Evolutionary conservation across 2,329 filamentous ascomycete genomes (phyloP).

Genomic region (Tympanopsis confertula): DNA sequence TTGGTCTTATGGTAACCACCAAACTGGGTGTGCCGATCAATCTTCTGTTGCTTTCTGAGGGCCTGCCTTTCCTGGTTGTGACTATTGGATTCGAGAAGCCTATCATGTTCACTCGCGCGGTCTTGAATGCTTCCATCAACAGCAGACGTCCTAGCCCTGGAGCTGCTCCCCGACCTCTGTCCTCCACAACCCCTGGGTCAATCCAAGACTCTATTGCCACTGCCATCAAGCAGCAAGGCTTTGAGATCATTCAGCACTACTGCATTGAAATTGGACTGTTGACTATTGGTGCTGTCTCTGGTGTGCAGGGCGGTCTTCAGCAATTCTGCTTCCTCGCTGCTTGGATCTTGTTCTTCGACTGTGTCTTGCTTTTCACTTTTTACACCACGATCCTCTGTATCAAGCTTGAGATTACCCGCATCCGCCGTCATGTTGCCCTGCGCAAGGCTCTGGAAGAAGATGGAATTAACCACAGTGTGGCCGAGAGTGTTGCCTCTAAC

Average conservation of each 20-base stretch:
- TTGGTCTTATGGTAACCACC: slow-evolving; percentile 59
- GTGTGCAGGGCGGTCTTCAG: slow-evolving; percentile 61
- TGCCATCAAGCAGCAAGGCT: slow-evolving; percentile 59
- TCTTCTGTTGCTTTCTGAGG: slow-evolving; percentile 62
- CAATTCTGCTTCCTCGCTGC: slow-evolving; percentile 69
- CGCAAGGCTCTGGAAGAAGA: slow-evolving; percentile 68
- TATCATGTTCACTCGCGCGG: slow-evolving; percentile 63
- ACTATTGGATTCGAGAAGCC: slow-evolving; percentile 70
- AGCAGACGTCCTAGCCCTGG: slow-evolving; percentile 36
- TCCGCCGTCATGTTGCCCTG: slow-evolving; percentile 62
- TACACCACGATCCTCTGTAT: slow-evolving; percentile 67
- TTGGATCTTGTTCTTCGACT: slow-evolving; percentile 67
- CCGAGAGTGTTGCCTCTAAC: slow-evolving; percentile 60
- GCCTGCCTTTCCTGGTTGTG: slow-evolving; percentile 63
- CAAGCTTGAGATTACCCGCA: slow-evolving; percentile 67
- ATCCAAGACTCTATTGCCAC: slow-evolving; percentile 61
- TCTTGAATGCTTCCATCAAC: slow-evolving; percentile 25
- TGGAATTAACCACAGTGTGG: slow-evolving; percentile 55
- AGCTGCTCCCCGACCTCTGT: slow-evolving; percentile 18
- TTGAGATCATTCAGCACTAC: slow-evolving; percentile 63
- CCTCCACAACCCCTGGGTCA: slow-evolving; percentile 32
- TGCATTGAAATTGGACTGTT: slow-evolving; percentile 61
- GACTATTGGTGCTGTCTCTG: slow-evolving; percentile 56
- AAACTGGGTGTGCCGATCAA: slow-evolving; percentile 64
- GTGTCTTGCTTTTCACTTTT: slow-evolving; percentile 63